Conservation (phyloP, 2,329 filamentous ascomycete species). For the Cladosporium sp. region DNA sequence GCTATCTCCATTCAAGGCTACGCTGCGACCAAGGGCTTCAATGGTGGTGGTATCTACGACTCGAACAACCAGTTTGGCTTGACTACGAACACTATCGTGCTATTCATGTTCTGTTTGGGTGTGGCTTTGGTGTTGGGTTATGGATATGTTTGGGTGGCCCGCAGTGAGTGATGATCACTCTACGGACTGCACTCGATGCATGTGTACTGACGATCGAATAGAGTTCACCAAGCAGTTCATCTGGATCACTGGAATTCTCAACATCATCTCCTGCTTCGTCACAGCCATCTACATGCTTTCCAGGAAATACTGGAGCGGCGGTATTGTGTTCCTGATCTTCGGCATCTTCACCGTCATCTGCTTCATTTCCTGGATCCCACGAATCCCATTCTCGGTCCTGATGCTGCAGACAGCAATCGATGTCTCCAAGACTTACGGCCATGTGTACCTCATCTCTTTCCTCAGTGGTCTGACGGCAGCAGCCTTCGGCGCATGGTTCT, state of each 20-base stretch:
- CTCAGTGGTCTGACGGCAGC: constrained; percentile 76
- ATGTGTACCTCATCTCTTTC: constrained; percentile 84
- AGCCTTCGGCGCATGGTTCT: constrained; percentile 81
- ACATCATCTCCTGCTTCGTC: constrained; percentile 80
- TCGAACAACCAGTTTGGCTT: constrained; percentile 67
- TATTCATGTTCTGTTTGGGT: constrained; percentile 77
- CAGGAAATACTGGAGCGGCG: constrained; percentile 75
- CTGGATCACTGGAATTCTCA: constrained; percentile 87
- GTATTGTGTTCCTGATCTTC: constrained; percentile 85
- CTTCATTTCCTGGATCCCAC: constrained; percentile 85
- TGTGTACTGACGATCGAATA: constrained; percentile 2
- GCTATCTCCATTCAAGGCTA: constrained; percentile 77
- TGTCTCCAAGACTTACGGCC: constrained; percentile 78
- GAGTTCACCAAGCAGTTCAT: constrained; percentile 78
- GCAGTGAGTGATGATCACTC: constrained; percentile 18
- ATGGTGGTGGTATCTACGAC: constrained; percentile 74
- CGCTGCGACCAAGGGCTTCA: constrained; percentile 61
- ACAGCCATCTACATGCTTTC: constrained; percentile 86
- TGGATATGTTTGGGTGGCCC: constrained; percentile 66
- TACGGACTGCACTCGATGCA: background rate
- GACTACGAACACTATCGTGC: constrained; percentile 79
- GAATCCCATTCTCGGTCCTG: constrained; percentile 87
- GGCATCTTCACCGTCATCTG: constrained; percentile 76
- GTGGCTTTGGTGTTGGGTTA: constrained; percentile 75
- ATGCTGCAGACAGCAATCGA: constrained; percentile 88